phyloP scores from a whole-genome alignment of 768 basidiomycete genomes.

The Lentinus brumalis region DNA sequence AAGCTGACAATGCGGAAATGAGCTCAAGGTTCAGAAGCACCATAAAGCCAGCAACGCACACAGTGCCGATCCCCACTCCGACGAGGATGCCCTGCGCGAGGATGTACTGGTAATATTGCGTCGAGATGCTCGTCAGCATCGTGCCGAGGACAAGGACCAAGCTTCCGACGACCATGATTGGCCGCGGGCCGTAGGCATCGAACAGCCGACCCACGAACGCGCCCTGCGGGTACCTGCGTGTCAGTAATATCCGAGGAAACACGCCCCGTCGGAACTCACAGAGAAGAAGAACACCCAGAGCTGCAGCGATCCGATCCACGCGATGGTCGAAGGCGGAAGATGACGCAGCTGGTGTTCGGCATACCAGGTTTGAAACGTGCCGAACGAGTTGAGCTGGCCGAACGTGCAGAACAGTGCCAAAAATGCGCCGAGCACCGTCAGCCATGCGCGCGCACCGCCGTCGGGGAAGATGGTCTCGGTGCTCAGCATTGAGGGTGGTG shows the following conservation, averaged over 20 bases:
- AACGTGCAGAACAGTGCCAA: conserved; percentile 69
- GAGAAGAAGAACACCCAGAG: conserved; percentile 72
- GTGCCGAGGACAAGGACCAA: conserved; percentile 51
- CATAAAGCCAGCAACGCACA: conserved; percentile 46
- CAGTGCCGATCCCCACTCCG: conserved; percentile 60
- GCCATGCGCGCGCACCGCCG: conserved; percentile 37
- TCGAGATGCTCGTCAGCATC: conserved; percentile 59
- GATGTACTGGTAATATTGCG: conserved; percentile 59
- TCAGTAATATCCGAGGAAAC: neutral
- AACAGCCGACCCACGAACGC: conserved; percentile 62
- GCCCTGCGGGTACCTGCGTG: conserved; percentile 42
- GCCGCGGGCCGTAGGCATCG: conserved; percentile 59
- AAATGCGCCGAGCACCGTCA: conserved; percentile 66
- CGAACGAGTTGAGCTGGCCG: conserved; percentile 72
- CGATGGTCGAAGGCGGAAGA: conserved; percentile 55
- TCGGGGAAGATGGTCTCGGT: conserved; percentile 21
- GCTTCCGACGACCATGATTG: conserved; percentile 53
- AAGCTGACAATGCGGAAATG: conserved; percentile 44
- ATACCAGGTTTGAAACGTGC: conserved; percentile 74
- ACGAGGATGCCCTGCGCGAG: conserved; percentile 65
- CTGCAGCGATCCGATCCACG: conserved; percentile 71
- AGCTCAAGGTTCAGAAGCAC: neutral
- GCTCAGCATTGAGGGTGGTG: neutral
- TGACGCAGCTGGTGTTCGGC: conserved; percentile 55
- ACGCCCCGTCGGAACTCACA: conserved; percentile 38